Percentiles rank a stretch among this genome's conserved stretches.
Evolutionary conservation across 2,329 filamentous ascomycete species (phyloP).

Genomic region (Calonectria fujianensis): DNA sequence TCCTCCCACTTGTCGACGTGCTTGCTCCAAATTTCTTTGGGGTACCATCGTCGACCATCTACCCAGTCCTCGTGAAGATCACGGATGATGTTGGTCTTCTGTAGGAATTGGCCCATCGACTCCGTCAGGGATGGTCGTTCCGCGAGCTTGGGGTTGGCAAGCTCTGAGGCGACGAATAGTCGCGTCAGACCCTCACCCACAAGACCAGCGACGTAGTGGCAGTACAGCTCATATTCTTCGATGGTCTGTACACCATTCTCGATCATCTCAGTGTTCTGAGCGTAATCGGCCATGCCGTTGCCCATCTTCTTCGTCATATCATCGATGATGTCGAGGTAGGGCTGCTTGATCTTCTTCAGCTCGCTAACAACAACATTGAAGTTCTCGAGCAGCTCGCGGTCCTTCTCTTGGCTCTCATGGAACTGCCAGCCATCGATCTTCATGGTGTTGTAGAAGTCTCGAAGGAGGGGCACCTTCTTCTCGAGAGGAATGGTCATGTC

Average conservation of each 20-base stretch:
- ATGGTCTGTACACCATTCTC: slow-evolving; percentile 87
- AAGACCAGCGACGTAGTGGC: slow-evolving; percentile 98
- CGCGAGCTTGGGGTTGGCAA: slow-evolving; percentile 90
- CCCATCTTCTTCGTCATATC: slow-evolving; percentile 97
- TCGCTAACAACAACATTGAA: slow-evolving; percentile 92
- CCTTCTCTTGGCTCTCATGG: slow-evolving; percentile 93
- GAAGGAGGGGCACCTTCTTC: slow-evolving; percentile 89
- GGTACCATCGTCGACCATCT: slow-evolving; percentile 94
- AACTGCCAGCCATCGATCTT: slow-evolving; percentile 94
- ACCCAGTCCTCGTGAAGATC: slow-evolving; percentile 93
- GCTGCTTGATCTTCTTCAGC: slow-evolving; percentile 90
- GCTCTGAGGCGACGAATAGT: slow-evolving; percentile 89
- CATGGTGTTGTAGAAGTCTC: slow-evolving; percentile 86
- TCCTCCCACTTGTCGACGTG: slow-evolving; percentile 93
- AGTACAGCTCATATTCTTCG: slow-evolving; percentile 96
- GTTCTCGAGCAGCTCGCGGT: slow-evolving; percentile 91
- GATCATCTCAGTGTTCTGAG: slow-evolving; percentile 87
- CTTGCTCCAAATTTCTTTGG: slow-evolving; percentile 97
- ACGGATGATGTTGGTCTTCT: slow-evolving; percentile 99
- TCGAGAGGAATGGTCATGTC: slow-evolving; percentile 92
- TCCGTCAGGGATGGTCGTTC: slow-evolving; percentile 88
- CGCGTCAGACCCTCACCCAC: slow-evolving; percentile 95
- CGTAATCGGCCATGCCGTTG: slow-evolving; percentile 98
- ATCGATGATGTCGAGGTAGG: slow-evolving; percentile 90
- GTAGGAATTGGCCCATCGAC: slow-evolving; percentile 97